Conservation (phyloP, 2,329 filamentous ascomycete species). For the Coniochaeta hoffmannii region DNA sequence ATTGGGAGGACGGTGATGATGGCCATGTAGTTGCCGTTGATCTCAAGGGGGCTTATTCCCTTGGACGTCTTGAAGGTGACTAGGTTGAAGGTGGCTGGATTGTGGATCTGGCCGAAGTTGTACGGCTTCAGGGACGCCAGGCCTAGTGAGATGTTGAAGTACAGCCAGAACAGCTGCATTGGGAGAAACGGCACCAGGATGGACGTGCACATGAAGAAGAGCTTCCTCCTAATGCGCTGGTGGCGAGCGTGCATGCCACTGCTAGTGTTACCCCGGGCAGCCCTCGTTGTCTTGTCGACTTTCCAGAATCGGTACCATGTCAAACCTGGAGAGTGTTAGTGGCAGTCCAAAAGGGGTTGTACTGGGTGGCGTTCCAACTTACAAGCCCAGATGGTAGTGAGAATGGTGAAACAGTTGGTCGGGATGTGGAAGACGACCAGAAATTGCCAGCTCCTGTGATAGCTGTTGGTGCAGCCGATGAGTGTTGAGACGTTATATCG, state of each 20-base stretch:
- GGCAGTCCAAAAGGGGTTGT: neutral
- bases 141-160: constrained; percentile 29
- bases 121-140: constrained; percentile 25
- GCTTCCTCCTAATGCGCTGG: constrained; percentile 39
- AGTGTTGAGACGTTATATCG: constrained; percentile 43
- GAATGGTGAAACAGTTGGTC: constrained; percentile 32
- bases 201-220: constrained; percentile 47
- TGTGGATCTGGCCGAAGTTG: constrained; percentile 33
- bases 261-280: constrained; percentile 29
- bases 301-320: constrained; percentile 40
- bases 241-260: constrained; percentile 32
- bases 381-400: constrained; percentile 41
- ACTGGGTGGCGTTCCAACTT: constrained; percentile 18
- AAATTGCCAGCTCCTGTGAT: constrained; percentile 38
- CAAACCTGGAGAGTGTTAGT: constrained; percentile 26
- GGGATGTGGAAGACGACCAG: constrained; percentile 41
- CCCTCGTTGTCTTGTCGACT: constrained; percentile 32
- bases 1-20: constrained; percentile 39
- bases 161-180: constrained; percentile 32
- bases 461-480: constrained; percentile 39
- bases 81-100: constrained; percentile 36
- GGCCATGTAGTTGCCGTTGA: constrained; percentile 42
- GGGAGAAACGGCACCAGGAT: constrained; percentile 46
- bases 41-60: constrained; percentile 26
- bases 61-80: constrained; percentile 38